Evolutionary conservation across 176 grass and related monocot species (phyloP).

Genomic region (Musa beccarii): DNA sequence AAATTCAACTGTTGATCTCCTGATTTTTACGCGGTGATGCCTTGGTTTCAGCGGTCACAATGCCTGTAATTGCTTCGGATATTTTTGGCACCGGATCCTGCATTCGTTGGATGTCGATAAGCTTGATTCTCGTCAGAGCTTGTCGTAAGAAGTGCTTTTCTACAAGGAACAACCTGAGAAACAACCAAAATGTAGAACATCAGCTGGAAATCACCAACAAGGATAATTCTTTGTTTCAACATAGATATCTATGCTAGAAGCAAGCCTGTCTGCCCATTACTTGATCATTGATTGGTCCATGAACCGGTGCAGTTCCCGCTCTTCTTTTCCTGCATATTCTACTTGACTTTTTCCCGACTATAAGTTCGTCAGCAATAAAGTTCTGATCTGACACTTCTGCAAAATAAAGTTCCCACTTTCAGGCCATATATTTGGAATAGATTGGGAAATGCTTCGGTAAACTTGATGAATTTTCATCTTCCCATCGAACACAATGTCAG

Average conservation of each 20-base stretch:
- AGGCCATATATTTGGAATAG: neutral
- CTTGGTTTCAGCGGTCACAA: neutral
- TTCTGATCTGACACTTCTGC: conserved; percentile 94
- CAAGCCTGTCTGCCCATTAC: conserved; percentile 20
- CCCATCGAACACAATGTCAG: neutral
- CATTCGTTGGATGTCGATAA: neutral
- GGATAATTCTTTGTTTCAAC: neutral
- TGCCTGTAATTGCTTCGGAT: neutral
- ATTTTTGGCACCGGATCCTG: neutral
- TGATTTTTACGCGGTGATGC: neutral
- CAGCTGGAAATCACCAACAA: neutral
- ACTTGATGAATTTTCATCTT: neutral
- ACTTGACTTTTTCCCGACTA: conserved; percentile 37
- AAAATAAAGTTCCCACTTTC: conserved; percentile 13
- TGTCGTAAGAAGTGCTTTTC: neutral
- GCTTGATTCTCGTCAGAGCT: neutral
- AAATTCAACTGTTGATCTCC: neutral
- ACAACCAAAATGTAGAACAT: neutral
- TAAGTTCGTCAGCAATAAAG: conserved; percentile 49
- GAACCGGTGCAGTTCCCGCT: conserved; percentile 15
- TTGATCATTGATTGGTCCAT: conserved; percentile 27
- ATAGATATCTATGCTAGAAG: neutral
- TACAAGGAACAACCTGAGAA: conserved; percentile 31
- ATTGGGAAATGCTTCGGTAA: neutral
- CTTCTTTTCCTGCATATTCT: conserved; percentile 41